Evolutionary conservation across 805 yeast species (phyloP).

Genomic region (Saccharomycopsis fibuligera): DNA sequence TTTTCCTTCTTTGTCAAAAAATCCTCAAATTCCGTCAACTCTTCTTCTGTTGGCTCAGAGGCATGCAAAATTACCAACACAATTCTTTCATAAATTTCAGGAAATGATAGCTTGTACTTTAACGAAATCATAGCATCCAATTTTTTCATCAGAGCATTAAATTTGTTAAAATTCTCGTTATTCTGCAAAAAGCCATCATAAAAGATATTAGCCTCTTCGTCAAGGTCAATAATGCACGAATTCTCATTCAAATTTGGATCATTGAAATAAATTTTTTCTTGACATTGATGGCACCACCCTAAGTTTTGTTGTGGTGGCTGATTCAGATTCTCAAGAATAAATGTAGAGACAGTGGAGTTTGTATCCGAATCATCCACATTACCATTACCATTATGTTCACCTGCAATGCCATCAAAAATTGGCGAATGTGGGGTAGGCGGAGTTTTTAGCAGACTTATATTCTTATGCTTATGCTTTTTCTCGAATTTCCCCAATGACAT

Average conservation of each 20-base stretch:
- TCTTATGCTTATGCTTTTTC: constrained; percentile 5
- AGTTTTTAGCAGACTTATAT: neutral
- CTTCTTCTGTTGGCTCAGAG: constrained; percentile 42
- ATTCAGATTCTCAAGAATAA: neutral
- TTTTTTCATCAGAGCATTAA: constrained; percentile 27
- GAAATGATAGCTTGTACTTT: constrained; percentile 42
- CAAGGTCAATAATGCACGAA: constrained; percentile 17
- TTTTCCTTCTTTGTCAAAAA: too few relatives aligned
- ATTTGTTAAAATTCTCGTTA: constrained; percentile 9
- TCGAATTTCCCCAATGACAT: constrained; percentile 17
- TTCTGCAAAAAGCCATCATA: constrained; percentile 21
- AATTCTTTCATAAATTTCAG: constrained; percentile 68
- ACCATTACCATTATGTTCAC: too few relatives aligned
- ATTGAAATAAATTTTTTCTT: constrained; percentile 11
- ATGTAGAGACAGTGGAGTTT: constrained; percentile 6
- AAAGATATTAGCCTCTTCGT: constrained; percentile 12
- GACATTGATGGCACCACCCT: too few relatives aligned
- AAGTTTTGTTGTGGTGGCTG: too few relatives aligned
- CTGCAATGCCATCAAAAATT: neutral
- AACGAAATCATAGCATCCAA: constrained; percentile 17
- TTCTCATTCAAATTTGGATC: constrained; percentile 12
- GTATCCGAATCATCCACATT: constrained; percentile 4
- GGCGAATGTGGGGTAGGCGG: neutral
- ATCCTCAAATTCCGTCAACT: constrained; percentile 29
- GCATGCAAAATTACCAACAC: constrained; percentile 70